phyloP scores from a whole-genome alignment of 2,329 filamentous ascomycete genomes.

The Paracoccidioides brasiliensis region DNA sequence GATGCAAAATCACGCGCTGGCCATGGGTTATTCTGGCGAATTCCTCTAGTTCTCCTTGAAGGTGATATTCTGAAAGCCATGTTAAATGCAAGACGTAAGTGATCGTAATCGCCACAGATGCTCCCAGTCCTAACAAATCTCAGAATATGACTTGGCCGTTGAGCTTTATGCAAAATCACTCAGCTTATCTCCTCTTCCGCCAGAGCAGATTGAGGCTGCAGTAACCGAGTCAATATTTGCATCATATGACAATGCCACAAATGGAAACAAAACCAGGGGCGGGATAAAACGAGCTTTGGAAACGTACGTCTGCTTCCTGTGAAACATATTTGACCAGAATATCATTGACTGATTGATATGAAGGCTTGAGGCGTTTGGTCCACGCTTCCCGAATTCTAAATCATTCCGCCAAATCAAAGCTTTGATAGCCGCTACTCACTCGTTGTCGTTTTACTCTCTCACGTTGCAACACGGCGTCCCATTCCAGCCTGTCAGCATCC shows the following conservation, averaged over 20 bases:
- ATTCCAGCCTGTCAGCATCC: conserved; percentile 53
- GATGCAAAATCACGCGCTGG: conserved; percentile 21
- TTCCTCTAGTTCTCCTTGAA: conserved; percentile 39
- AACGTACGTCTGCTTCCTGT: conserved; percentile 28
- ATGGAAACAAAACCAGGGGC: conserved; percentile 50
- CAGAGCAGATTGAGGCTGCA: conserved; percentile 37
- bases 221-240: conserved; percentile 41
- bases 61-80: conserved; percentile 45
- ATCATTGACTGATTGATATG: not conserved
- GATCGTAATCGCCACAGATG: not conserved
- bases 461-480: conserved; percentile 51
- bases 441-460: conserved; percentile 52
- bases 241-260: conserved; percentile 52
- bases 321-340: not conserved
- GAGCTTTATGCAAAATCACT: conserved; percentile 24
- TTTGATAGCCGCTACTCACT: conserved; percentile 48
- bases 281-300: conserved; percentile 49
- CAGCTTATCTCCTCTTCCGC: conserved; percentile 25
- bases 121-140: conserved; percentile 1
- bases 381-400: conserved; percentile 29
- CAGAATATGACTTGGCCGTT: conserved; percentile 31
- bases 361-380: conserved; percentile 31
- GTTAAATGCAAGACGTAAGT: conserved; percentile 33
- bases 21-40: conserved; percentile 36
- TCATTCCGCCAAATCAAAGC: conserved; percentile 35